These are phyloP conservation scores for Aspergillus sparsus DNA, from an alignment of 495 filamentous ascomycete species.

Conservation along the genomic window DNA sequence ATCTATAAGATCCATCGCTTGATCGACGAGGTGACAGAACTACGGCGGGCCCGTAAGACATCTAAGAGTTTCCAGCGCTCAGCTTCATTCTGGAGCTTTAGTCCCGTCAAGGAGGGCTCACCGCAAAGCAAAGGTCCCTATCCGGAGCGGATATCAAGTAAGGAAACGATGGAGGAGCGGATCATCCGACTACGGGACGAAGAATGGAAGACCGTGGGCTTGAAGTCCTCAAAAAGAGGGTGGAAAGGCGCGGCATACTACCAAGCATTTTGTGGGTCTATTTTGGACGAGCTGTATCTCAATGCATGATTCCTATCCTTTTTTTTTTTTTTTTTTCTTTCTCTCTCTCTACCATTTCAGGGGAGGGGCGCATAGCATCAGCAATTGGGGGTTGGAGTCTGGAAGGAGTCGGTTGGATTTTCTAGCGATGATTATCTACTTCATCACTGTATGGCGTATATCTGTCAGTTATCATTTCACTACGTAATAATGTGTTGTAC, in stretches of 20 bases:
- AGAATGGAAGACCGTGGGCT: constrained; percentile 38
- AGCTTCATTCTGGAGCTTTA: constrained; percentile 47
- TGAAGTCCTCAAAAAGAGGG: constrained; percentile 30
- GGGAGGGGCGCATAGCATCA: no score
- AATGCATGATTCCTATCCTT: constrained; percentile 11
- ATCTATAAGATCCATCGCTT: constrained; percentile 27
- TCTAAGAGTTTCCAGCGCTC: constrained; percentile 30
- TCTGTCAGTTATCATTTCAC: not conserved
- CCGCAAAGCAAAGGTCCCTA: not conserved
- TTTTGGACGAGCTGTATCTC: constrained; percentile 38
- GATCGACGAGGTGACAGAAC: constrained; percentile 27
- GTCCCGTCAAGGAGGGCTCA: constrained; percentile 21
- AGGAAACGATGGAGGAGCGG: constrained; percentile 39
- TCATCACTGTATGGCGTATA: not conserved
- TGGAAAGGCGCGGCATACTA: constrained; percentile 47
- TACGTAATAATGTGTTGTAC: no score
- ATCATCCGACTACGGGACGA: constrained; percentile 38
- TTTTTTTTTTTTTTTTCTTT: no score
- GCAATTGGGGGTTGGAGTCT: not conserved
- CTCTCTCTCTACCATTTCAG: no score
- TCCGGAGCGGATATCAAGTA: not conserved
- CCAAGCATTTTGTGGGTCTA: constrained; percentile 32
- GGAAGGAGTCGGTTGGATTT: no score
- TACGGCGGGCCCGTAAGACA: constrained; percentile 31
- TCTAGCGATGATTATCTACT: no score